These are phyloP conservation scores for Colletotrichum cuscutae DNA, from an alignment of 2,329 filamentous ascomycete species.

Conservation along the genomic window DNA sequence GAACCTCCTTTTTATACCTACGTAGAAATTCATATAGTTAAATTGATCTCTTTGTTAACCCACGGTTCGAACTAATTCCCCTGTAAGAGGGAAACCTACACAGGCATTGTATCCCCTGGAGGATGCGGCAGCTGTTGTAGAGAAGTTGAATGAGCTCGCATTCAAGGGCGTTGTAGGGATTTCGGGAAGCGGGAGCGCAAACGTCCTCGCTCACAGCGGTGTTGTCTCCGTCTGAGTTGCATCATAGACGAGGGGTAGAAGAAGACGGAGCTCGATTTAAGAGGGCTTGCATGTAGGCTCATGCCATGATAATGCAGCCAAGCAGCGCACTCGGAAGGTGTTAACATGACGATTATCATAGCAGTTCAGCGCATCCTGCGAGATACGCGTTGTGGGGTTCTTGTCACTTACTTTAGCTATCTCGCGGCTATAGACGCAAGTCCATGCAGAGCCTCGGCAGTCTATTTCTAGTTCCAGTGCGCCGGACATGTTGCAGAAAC, in stretches of 20 bases:
- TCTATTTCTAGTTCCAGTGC: neutral
- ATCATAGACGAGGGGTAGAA: neutral
- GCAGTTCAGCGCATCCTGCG: neutral
- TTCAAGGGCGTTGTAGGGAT: neutral
- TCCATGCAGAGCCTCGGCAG: neutral
- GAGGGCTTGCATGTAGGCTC: neutral
- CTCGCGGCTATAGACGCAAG: neutral
- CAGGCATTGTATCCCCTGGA: constrained; percentile 7
- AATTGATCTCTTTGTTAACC: too few relatives aligned
- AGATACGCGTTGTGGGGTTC: too few relatives aligned
- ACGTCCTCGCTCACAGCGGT: neutral
- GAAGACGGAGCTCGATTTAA: neutral
- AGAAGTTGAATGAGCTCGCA: neutral
- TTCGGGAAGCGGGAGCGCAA: neutral
- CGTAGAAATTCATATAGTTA: too few relatives aligned
- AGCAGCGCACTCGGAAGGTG: neutral
- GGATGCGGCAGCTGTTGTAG: neutral
- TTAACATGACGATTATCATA: neutral
- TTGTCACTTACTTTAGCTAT: neutral
- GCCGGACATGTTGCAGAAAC: neutral
- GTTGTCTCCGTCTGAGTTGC: neutral
- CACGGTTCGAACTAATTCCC: too few relatives aligned
- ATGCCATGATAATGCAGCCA: neutral
- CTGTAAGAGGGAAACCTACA: too few relatives aligned
- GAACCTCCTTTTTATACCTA: too few relatives aligned